A percentile compares a stretch with the other conserved stretches of the same genome.
Conservation (phyloP, 2,329 filamentous ascomycete species). For the Hymenoscyphus scutula region DNA sequence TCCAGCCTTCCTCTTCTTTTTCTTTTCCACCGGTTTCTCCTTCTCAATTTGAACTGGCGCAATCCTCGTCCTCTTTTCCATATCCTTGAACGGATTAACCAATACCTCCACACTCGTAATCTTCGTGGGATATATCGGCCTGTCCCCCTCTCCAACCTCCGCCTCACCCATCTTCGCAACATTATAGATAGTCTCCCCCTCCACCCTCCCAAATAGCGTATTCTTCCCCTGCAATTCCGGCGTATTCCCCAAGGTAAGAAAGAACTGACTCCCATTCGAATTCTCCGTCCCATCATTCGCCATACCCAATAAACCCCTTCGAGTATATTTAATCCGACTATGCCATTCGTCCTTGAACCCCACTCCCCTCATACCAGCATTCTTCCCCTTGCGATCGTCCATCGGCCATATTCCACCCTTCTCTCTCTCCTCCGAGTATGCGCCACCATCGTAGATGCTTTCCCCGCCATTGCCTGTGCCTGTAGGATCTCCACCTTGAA, state of each 20-base stretch:
- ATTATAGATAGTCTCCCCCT: conserved; percentile 95
- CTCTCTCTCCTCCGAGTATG: conserved; percentile 50
- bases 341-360: conserved; percentile 85
- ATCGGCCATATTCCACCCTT: conserved; percentile 47
- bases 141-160: conserved; percentile 78
- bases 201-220: conserved; percentile 88
- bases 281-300: conserved; percentile 81
- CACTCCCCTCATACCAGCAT: conserved; percentile 57
- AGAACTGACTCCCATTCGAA: conserved; percentile 95
- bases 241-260: conserved; percentile 83
- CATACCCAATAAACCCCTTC: conserved; percentile 90
- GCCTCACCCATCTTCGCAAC: conserved; percentile 88
- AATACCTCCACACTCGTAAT: conserved; percentile 73
- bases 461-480: conserved; percentile 90
- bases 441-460: conserved; percentile 85
- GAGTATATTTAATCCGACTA: conserved; percentile 86
- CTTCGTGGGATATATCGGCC: conserved; percentile 81
- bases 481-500: conserved; percentile 93
- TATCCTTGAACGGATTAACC: conserved; percentile 79
- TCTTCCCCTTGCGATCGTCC: conserved; percentile 61
- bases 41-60: conserved; percentile 45
- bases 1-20: conserved; percentile 66
- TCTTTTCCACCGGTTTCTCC: conserved; percentile 40
- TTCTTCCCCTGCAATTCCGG: conserved; percentile 87
- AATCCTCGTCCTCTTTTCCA: conserved; percentile 66